These are phyloP conservation scores for Tagetes erecta DNA, from an alignment of 129 eudicot species.

Conservation along the genomic window DNA sequence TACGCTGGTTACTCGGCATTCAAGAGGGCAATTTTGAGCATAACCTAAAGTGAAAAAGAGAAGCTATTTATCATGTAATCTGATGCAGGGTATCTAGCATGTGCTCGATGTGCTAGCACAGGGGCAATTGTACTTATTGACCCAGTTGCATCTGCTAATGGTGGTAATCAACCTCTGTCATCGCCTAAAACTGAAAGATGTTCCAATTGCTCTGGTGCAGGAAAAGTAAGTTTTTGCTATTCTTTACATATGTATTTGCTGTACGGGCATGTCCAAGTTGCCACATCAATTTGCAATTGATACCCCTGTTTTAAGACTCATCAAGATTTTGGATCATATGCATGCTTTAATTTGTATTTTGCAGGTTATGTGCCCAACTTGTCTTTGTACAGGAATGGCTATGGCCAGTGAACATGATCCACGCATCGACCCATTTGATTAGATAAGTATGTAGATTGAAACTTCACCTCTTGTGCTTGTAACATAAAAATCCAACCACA, in stretches of 20 bases:
- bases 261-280: background rate
- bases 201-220: slow-evolving; percentile 90
- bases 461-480: too few relatives aligned
- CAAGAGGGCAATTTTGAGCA: background rate
- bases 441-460: too few relatives aligned
- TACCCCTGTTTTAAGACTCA: background rate
- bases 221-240: slow-evolving; percentile 58
- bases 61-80: slow-evolving; percentile 10
- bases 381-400: slow-evolving; percentile 99
- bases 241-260: background rate
- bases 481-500: slow-evolving; percentile 2
- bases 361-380: slow-evolving; percentile 99
- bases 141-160: slow-evolving; percentile 68
- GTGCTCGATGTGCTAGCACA: slow-evolving; percentile 92
- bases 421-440: too few relatives aligned
- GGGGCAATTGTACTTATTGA: slow-evolving; percentile 81
- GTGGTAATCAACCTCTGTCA: slow-evolving; percentile 71
- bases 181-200: slow-evolving; percentile 93
- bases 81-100: slow-evolving; percentile 85
- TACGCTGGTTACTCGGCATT: background rate
- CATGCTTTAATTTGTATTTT: slow-evolving; percentile 8
- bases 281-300: background rate
- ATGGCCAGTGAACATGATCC: slow-evolving; percentile 99
- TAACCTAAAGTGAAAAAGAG: background rate
- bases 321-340: slow-evolving; percentile 12